A percentile compares a stretch with the other conserved stretches of the same genome.
Conservation (phyloP, 345 rosid genomes). For the Lepidium didymum region DNA sequence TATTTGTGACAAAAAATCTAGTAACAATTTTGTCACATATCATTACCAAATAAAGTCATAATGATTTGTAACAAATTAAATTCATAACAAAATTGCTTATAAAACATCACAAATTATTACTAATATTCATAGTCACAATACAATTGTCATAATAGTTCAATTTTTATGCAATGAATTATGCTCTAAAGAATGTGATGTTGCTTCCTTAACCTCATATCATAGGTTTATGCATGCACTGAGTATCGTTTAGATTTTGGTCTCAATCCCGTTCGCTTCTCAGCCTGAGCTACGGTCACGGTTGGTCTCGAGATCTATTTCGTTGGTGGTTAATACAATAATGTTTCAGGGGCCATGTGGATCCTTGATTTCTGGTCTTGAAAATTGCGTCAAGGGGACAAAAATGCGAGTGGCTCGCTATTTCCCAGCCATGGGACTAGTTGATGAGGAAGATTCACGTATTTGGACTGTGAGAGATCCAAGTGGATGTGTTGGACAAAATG, state of each 20-base stretch:
- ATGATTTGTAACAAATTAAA: too few relatives aligned
- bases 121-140: too few relatives aligned
- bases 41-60: too few relatives aligned
- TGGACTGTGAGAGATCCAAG: constrained; percentile 45
- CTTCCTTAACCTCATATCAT: neutral
- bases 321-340: constrained; percentile 46
- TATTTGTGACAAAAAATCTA: too few relatives aligned
- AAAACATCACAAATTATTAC: too few relatives aligned
- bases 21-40: too few relatives aligned
- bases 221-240: neutral
- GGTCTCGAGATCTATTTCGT: constrained; percentile 43
- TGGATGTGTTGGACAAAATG: constrained; percentile 46
- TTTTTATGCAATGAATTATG: too few relatives aligned
- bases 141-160: too few relatives aligned
- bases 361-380: constrained; percentile 51
- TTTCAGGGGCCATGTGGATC: constrained; percentile 49
- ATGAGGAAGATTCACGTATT: constrained; percentile 1
- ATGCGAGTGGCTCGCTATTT: neutral
- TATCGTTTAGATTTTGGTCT: neutral
- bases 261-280: neutral
- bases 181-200: too few relatives aligned
- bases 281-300: neutral
- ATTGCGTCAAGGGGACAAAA: constrained; percentile 29
- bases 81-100: too few relatives aligned
- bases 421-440: neutral